These are phyloP conservation scores for Amanita pallidorosea DNA, from an alignment of 768 basidiomycete genomes.

Conservation along the genomic window DNA sequence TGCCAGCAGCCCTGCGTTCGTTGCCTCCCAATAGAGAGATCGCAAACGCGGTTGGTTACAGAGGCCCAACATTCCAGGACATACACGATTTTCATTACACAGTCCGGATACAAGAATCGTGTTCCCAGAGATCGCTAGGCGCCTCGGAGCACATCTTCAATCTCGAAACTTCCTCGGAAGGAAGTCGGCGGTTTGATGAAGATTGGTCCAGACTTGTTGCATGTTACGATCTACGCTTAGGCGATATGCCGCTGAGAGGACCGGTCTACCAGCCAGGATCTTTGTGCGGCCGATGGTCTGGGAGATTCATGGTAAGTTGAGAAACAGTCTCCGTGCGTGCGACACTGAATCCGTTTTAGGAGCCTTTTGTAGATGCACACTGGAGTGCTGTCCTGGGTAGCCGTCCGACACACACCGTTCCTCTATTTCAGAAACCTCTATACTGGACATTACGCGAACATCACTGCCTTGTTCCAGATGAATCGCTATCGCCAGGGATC, in stretches of 20 bases:
- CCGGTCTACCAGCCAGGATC: conserved; percentile 32
- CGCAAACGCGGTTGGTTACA: conserved; percentile 12
- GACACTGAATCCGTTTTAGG: background rate
- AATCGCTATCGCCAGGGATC: conserved; percentile 23
- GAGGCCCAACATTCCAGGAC: conserved; percentile 28
- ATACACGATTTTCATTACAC: conserved; percentile 25
- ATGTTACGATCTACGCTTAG: conserved; percentile 27
- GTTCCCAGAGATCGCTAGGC: background rate
- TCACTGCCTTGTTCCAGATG: conserved; percentile 29
- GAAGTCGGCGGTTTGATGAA: conserved; percentile 26
- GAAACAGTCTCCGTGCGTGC: background rate
- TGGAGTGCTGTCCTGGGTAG: conserved; percentile 13
- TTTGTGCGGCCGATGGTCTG: conserved; percentile 34
- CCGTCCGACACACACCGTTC: conserved; percentile 14
- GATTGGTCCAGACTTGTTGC: conserved; percentile 39
- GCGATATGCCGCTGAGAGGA: conserved; percentile 26
- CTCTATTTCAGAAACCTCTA: conserved; percentile 24
- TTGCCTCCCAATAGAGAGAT: conserved; percentile 25
- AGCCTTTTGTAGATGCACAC: conserved; percentile 13
- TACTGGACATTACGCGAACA: conserved; percentile 34
- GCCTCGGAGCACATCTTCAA: conserved; percentile 1
- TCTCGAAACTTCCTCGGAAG: conserved; percentile 9
- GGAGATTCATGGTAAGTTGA: conserved; percentile 31
- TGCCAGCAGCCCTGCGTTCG: conserved; percentile 12
- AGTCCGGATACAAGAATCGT: conserved; percentile 16